Conservation (phyloP, 2,329 filamentous ascomycete species). For the Penicillium sp. region DNA sequence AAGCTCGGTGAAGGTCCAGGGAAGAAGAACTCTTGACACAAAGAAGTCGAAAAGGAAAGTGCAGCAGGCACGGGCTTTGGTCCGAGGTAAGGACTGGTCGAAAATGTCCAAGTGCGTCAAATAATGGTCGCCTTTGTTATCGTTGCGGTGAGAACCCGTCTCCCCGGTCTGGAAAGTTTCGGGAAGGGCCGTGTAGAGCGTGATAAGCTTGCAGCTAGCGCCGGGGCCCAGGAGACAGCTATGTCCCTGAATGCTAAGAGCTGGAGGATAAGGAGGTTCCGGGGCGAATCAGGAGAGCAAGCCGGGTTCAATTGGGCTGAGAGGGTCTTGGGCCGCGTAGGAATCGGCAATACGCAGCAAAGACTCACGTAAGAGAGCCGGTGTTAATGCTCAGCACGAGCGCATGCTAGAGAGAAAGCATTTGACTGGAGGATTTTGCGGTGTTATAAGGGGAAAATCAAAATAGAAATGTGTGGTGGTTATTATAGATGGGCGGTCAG, state of each 20-base stretch:
- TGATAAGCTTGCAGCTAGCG: slow-evolving; percentile 22
- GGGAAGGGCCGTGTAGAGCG: slow-evolving; percentile 7
- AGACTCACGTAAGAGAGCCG: slow-evolving; percentile 10
- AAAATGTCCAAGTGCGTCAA: slow-evolving; percentile 9
- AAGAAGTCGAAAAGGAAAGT: slow-evolving; percentile 12
- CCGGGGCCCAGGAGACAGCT: slow-evolving; percentile 1
- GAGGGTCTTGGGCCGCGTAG: slow-evolving; percentile 1
- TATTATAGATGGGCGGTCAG: background rate
- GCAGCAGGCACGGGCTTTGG: slow-evolving; percentile 11
- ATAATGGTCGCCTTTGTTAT: slow-evolving; percentile 14
- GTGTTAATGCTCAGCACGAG: slow-evolving; percentile 20
- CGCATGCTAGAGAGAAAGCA: slow-evolving; percentile 21
- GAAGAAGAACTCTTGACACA: slow-evolving; percentile 6
- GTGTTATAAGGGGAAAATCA: slow-evolving; percentile 7
- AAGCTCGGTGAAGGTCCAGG: slow-evolving; percentile 18
- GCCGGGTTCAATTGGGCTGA: slow-evolving; percentile 1
- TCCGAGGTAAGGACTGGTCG: slow-evolving; percentile 13
- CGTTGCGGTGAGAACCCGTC: slow-evolving; percentile 22
- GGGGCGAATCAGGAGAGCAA: slow-evolving; percentile 16
- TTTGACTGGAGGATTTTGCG: slow-evolving; percentile 24
- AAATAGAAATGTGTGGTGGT: background rate
- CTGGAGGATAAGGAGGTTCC: slow-evolving; percentile 4
- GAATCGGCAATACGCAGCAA: slow-evolving; percentile 16
- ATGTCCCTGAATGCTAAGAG: background rate
- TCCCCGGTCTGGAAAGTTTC: slow-evolving; percentile 8